Percentiles rank a stretch among this genome's conserved stretches.
These are phyloP conservation scores for Diaporthe nobilis DNA, from an alignment of 2,329 filamentous ascomycete genomes.

Conservation along the genomic window DNA sequence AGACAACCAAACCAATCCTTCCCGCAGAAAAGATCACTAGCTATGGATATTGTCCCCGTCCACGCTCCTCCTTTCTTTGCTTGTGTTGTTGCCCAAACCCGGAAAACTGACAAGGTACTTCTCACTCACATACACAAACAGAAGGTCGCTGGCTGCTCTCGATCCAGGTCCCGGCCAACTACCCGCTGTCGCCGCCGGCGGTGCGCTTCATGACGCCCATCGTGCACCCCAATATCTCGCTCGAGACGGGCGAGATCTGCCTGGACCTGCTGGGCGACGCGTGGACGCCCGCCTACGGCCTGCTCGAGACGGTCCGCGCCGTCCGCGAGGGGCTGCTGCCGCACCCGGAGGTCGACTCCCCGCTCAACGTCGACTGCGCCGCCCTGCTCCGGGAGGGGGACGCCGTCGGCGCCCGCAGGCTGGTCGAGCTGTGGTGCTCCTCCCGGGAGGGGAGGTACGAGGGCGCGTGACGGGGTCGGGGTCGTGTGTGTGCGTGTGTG, in stretches of 20 bases:
- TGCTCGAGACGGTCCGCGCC: constrained; percentile 80
- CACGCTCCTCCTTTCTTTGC: too few relatives aligned
- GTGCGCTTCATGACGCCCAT: constrained; percentile 88
- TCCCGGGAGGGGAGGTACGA: constrained; percentile 62
- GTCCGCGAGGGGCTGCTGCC: constrained; percentile 77
- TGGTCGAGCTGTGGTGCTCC: constrained; percentile 79
- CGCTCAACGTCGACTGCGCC: constrained; percentile 85
- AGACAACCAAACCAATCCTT: constrained; percentile 40
- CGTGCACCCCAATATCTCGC: constrained; percentile 84
- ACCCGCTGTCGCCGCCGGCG: constrained; percentile 83
- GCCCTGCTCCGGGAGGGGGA: constrained; percentile 79
- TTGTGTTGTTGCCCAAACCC: too few relatives aligned
- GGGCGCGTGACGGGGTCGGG: constrained; percentile 49
- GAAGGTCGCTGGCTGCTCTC: constrained; percentile 85
- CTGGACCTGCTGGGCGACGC: constrained; percentile 84
- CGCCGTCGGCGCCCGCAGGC: constrained; percentile 73
- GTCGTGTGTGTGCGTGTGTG: neutral
- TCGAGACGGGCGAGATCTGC: constrained; percentile 89
- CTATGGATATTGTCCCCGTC: too few relatives aligned
- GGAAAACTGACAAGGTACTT: too few relatives aligned
- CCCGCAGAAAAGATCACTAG: too few relatives aligned
- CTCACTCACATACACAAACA: constrained; percentile 45
- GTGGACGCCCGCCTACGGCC: constrained; percentile 90
- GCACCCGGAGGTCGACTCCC: constrained; percentile 79
- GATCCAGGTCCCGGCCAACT: constrained; percentile 82